phyloP scores from a whole-genome alignment of 2,329 filamentous ascomycete genomes.

The Nigrospora osmanthi region DNA sequence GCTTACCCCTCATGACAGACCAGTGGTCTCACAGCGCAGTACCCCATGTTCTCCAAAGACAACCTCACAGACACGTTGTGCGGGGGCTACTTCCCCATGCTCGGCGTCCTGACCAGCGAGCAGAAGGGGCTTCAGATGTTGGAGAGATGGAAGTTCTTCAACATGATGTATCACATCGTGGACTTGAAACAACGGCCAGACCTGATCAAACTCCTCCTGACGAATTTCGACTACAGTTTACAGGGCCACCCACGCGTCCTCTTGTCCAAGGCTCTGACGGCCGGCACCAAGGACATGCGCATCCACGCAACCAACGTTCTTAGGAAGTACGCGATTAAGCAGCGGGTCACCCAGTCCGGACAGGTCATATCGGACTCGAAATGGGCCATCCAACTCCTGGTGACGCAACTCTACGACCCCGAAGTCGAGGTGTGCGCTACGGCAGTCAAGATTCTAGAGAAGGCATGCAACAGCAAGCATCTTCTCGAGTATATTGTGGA shows the following conservation, averaged over 20 bases:
- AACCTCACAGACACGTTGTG: constrained; percentile 81
- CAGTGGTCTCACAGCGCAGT: constrained; percentile 69
- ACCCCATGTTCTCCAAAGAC: constrained; percentile 81
- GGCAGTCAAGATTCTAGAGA: constrained; percentile 93
- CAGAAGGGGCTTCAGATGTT: constrained; percentile 78
- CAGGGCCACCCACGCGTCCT: constrained; percentile 87
- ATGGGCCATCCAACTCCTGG: constrained; percentile 93
- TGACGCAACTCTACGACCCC: constrained; percentile 96
- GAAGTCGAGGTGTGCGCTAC: constrained; percentile 95
- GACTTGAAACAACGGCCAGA: constrained; percentile 88
- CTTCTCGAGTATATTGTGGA: constrained; percentile 95
- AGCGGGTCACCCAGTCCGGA: constrained; percentile 27
- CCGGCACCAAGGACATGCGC: constrained; percentile 82
- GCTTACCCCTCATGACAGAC: constrained; percentile 31
- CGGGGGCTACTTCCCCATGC: constrained; percentile 87
- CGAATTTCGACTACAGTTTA: constrained; percentile 86
- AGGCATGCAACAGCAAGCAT: constrained; percentile 87
- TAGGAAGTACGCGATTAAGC: constrained; percentile 71
- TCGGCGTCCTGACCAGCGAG: constrained; percentile 81
- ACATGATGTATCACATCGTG: constrained; percentile 99
- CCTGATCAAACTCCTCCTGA: constrained; percentile 78
- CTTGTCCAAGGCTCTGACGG: constrained; percentile 87
- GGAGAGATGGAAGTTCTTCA: constrained; percentile 95
- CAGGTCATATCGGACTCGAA: constrained; percentile 61
- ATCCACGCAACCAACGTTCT: constrained; percentile 84